These are phyloP conservation scores for Golubevia sp. DNA, from an alignment of 1,284 basidiomycete genomes.

Conservation along the genomic window DNA sequence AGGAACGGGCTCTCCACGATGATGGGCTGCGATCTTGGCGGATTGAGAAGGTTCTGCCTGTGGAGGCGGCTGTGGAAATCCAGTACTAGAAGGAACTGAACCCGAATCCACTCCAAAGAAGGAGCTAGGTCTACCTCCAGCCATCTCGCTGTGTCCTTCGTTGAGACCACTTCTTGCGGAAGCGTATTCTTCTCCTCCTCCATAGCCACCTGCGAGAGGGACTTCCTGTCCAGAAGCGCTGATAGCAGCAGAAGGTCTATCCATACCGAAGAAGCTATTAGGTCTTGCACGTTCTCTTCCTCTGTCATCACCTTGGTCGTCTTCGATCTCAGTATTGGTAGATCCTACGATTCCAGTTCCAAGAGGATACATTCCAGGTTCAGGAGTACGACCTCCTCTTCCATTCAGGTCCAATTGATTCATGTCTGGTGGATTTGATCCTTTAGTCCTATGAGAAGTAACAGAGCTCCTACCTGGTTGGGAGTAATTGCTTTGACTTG, in stretches of 20 bases:
- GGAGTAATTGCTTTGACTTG: too few species aligned
- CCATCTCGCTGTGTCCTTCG: background rate
- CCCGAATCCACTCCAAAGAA: constrained; percentile 27
- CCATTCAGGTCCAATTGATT: constrained; percentile 6
- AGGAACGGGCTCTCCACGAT: constrained; percentile 12
- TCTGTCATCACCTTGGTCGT: background rate
- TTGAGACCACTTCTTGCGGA: constrained; percentile 13
- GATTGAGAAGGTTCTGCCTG: constrained; percentile 2
- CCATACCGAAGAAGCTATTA: constrained; percentile 45
- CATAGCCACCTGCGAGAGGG: constrained; percentile 21
- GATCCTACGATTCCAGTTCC: constrained; percentile 2
- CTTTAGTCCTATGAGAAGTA: too few species aligned
- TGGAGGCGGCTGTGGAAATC: too few species aligned
- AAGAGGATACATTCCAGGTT: background rate
- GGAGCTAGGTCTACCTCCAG: constrained; percentile 24
- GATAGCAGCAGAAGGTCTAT: constrained; percentile 28
- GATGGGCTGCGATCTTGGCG: constrained; percentile 9
- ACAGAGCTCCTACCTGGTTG: too few species aligned
- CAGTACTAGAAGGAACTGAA: constrained; percentile 1
- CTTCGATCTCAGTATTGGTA: constrained; percentile 1
- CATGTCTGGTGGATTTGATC: too few species aligned
- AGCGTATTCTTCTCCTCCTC: constrained; percentile 11
- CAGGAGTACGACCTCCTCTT: background rate
- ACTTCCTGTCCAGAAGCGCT: constrained; percentile 24
- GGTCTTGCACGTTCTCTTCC: constrained; percentile 14